Evolutionary conservation across 805 yeast genomes (phyloP).

Genomic region (Wickerhamiella vanderwaltii): DNA sequence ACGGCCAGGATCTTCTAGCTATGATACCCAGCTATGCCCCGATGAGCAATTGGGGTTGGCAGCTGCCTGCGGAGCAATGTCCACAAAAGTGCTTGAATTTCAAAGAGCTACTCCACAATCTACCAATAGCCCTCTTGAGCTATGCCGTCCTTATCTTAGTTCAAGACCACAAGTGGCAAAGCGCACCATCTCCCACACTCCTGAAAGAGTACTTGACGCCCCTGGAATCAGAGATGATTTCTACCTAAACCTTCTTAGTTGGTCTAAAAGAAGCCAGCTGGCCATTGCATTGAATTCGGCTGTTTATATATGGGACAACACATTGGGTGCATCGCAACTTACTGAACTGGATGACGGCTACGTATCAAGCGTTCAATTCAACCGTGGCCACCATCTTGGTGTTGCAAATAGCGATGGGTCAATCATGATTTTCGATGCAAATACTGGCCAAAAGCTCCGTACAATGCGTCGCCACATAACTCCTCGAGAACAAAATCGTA

Average conservation of each 20-base stretch:
- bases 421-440: slow-evolving; percentile 90
- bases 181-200: slow-evolving; percentile 69
- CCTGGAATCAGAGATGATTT: slow-evolving; percentile 92
- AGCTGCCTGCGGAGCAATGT: slow-evolving; percentile 82
- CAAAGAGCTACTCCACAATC: slow-evolving; percentile 72
- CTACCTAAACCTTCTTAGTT: slow-evolving; percentile 70
- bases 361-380: slow-evolving; percentile 75
- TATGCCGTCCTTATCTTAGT: slow-evolving; percentile 27
- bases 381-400: slow-evolving; percentile 79
- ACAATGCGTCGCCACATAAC: slow-evolving; percentile 60
- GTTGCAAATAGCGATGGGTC: slow-evolving; percentile 76
- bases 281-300: slow-evolving; percentile 80
- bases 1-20: slow-evolving; percentile 8
- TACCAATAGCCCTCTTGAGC: slow-evolving; percentile 26
- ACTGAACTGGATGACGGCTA: slow-evolving; percentile 28
- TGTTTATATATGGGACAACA: slow-evolving; percentile 79
- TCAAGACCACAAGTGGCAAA: slow-evolving; percentile 27
- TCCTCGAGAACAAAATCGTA: slow-evolving; percentile 30
- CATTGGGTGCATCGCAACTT: slow-evolving; percentile 63
- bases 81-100: slow-evolving; percentile 72
- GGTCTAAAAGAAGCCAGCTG: slow-evolving; percentile 72
- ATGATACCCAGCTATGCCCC: not conserved
- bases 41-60: slow-evolving; percentile 37
- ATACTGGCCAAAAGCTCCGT: slow-evolving; percentile 57
- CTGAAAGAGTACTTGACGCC: slow-evolving; percentile 89